Evolutionary conservation across 352 stramenopile genomes (phyloP), one percentile per base, ranked within the genome.

Genomic region (Globisporangium paroecandrum): DNA sequence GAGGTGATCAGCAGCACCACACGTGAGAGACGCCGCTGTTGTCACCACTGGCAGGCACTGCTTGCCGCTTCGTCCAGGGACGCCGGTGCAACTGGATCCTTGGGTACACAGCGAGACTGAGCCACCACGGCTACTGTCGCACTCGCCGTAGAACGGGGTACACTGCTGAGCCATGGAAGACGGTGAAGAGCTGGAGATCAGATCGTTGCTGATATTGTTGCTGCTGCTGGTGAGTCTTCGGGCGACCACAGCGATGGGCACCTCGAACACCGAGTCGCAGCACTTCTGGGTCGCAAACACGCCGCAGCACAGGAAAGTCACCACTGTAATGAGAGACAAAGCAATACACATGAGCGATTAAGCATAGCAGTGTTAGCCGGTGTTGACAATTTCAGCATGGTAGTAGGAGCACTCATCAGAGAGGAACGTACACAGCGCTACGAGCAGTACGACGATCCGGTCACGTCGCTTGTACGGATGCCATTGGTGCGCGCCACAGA

Each of bases 401-500:
- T 36, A 6, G 5, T 34, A 22, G 24, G 5, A 4, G n/a, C 20
- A 58, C 32, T 34, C 15, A n/a, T 10, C 43, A 5, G 34, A 15
- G 24, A 13, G 20, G 20, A 32, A 85, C 80, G 64, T 78, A 89
- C 80, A 9, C 41, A 88, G 51, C 0, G 76, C 71, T 49, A 81
- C 70, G 18, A 84, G 34, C 7, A 90, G 69, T 61, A 88, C 79
- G 56, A 90, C 67, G 24, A 75, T 57, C 25, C 82, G 82, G 38
- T 88, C 82, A 6, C 71, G 63, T 4, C 74, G 72, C 53, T 82
- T 84, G 71, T 79, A 88, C 62, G 82, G 79, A 55, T 88, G 82
- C 69, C 80, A 77, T n/a, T 62, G 71, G 62, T 90, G 77, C 4
- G 79, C 76, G 20, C 59, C 61, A 34, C 68, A 77, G 22, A 80